Evolutionary conservation across 305 asterid genomes (phyloP), one percentile per base, ranked within the genome.

Genomic region (Rubia balearica): DNA sequence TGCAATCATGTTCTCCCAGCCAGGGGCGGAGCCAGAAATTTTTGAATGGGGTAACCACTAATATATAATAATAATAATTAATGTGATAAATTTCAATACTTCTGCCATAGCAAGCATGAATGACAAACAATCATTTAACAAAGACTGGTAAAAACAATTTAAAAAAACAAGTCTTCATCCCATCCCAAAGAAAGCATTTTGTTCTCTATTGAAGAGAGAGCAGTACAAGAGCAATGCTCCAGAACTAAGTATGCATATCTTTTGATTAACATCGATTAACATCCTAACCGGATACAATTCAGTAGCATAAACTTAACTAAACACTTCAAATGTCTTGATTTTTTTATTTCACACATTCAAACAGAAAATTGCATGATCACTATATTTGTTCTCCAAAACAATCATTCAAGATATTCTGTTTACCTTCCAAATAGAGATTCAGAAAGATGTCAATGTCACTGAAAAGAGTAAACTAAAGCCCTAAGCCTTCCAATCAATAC

Each of bases 51-150:
- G n/a, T n/a, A n/a, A n/a, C n/a, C n/a, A n/a, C n/a, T n/a, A n/a
- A n/a, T n/a, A n/a, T n/a, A n/a, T n/a, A n/a, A n/a, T n/a, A n/a
- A n/a, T n/a, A n/a, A n/a, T n/a, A n/a, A n/a, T n/a, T n/a, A n/a
- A n/a, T n/a, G n/a, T n/a, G n/a, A 45, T 45, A 45, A 17, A 8
- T 30, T 67, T 55, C 64, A 71, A 43, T 38, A 67, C n/a, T 68
- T 61, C 17, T 59, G 33, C 49, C 2, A 2, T 21, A 19, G 55
- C 41, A 63, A 60, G 64, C 64, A 42, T 67, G 67, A 68, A 21
- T 56, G 38, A 36, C 57, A 19, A 42, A 51, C 16, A 14, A 48
- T 36, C 71, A 68, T 13, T 53, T 71, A 45, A 11, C 6, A 61
- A 19, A 67, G 16, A 51, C 13, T 49, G 68, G 56, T 33, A 68